phyloP scores from a whole-genome alignment of 192 early-diverging fungal species.

The Chytriomyces sp. region DNA sequence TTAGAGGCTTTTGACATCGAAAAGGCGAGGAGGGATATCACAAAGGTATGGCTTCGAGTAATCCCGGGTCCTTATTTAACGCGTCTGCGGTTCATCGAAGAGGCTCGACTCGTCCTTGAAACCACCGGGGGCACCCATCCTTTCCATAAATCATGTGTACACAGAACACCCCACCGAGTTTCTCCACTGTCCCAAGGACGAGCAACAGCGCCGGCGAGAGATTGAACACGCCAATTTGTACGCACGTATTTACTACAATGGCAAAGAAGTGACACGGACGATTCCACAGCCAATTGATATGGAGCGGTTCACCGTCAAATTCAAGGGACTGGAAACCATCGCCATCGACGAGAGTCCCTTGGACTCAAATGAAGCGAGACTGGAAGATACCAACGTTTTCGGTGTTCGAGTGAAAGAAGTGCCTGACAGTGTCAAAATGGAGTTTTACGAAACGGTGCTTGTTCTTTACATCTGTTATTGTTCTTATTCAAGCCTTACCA shows the following conservation, averaged over 20 bases:
- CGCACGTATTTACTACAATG: slow-evolving; percentile 45
- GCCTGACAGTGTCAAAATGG: slow-evolving; percentile 44
- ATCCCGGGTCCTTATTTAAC: not conserved
- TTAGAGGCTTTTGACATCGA: slow-evolving; percentile 17
- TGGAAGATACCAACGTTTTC: slow-evolving; percentile 36
- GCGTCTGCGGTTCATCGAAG: slow-evolving; percentile 15
- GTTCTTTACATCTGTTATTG: not conserved
- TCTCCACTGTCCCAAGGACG: slow-evolving; percentile 44
- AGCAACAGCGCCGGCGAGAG: slow-evolving; percentile 44
- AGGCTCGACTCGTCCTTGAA: slow-evolving; percentile 30
- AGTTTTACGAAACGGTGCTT: slow-evolving; percentile 50
- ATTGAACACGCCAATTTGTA: slow-evolving; percentile 35
- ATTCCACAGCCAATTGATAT: slow-evolving; percentile 36
- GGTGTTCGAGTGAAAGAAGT: slow-evolving; percentile 44
- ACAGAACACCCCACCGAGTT: slow-evolving; percentile 38
- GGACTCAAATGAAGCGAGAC: not conserved
- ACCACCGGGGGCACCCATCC: slow-evolving; percentile 40
- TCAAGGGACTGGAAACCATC: slow-evolving; percentile 42
- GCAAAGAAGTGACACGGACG: slow-evolving; percentile 51
- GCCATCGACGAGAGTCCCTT: slow-evolving; percentile 13
- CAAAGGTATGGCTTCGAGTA: slow-evolving; percentile 2
- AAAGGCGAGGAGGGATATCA: slow-evolving; percentile 14
- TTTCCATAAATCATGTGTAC: slow-evolving; percentile 27
- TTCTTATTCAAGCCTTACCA: slow-evolving; percentile 1
- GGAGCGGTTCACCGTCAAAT: slow-evolving; percentile 36